A percentile compares a stretch with the other conserved stretches of the same genome.
Conservation (phyloP, 169 alveolate genomes). For the Plasmodium vivax region DNA sequence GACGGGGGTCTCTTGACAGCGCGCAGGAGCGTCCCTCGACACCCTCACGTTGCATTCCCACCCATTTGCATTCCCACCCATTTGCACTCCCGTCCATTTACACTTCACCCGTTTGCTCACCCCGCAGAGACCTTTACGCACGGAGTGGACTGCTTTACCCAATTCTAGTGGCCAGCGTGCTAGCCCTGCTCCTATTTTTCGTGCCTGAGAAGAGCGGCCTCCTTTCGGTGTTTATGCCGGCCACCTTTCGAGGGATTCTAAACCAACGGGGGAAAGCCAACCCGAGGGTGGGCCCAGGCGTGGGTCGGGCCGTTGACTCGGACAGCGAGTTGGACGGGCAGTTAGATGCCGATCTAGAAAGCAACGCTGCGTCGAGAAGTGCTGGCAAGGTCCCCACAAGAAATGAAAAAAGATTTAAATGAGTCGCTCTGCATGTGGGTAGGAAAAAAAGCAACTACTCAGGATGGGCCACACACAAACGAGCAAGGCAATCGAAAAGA, state of each 20-base stretch:
- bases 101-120: neutral
- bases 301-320: neutral
- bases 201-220: conserved; percentile 10
- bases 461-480: neutral
- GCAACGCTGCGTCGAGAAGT: neutral
- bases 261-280: neutral
- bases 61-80: neutral
- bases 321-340: neutral
- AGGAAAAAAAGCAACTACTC: neutral
- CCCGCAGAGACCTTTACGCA: conserved; percentile 1
- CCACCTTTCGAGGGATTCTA: neutral
- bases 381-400: neutral
- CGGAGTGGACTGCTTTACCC: neutral
- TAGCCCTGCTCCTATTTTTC: conserved; percentile 6
- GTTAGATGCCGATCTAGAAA: neutral
- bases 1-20: neutral
- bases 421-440: neutral
- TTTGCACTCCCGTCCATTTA: neutral
- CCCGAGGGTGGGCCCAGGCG: neutral
- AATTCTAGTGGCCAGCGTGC: neutral
- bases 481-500: neutral
- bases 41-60: neutral
- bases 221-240: neutral
- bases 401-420: neutral
- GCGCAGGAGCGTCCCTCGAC: neutral